Conservation (phyloP, 2,329 filamentous ascomycete genomes). For the Penicillium sp. region DNA sequence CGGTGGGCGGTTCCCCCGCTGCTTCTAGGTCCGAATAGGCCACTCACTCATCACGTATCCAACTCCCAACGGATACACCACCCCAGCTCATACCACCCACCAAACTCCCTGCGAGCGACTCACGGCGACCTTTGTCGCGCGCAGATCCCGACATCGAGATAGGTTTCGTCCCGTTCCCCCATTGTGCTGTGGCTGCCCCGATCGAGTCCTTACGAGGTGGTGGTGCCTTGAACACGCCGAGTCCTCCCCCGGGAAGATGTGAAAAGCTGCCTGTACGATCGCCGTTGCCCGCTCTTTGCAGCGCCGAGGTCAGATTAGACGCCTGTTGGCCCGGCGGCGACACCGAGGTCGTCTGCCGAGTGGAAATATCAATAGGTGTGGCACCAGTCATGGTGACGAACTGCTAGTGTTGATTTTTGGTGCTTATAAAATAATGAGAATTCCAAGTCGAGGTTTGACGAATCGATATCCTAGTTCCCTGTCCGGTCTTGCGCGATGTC, state of each 20-base stretch:
- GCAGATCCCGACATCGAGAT: constrained; percentile 56
- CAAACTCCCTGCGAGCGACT: constrained; percentile 61
- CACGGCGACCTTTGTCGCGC: constrained; percentile 53
- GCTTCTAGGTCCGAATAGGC: constrained; percentile 5
- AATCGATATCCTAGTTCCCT: constrained; percentile 34
- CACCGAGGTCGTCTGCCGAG: constrained; percentile 54
- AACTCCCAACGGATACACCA: constrained; percentile 91
- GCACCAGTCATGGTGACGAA: constrained; percentile 52
- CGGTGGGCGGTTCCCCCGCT: constrained; percentile 5
- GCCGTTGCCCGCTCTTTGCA: constrained; percentile 50
- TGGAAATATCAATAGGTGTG: constrained; percentile 60
- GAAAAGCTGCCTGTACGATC: constrained; percentile 45
- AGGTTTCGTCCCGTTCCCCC: constrained; percentile 57
- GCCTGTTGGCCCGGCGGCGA: constrained; percentile 60
- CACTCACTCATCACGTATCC: constrained; percentile 96
- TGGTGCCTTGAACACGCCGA: constrained; percentile 39
- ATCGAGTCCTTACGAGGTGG: constrained; percentile 56
- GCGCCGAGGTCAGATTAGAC: constrained; percentile 61
- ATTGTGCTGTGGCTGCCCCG: constrained; percentile 51
- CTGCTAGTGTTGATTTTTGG: constrained; percentile 12
- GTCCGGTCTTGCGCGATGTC: constrained; percentile 41
- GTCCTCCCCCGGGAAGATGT: constrained; percentile 42
- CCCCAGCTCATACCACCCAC: constrained; percentile 93
- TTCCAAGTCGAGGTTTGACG: constrained; percentile 5
- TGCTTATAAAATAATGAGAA: constrained; percentile 31